Percentiles rank a stretch among this genome's conserved stretches.
These are phyloP conservation scores for Carallia brachiata DNA, from an alignment of 345 rosid species.

Conservation along the genomic window DNA sequence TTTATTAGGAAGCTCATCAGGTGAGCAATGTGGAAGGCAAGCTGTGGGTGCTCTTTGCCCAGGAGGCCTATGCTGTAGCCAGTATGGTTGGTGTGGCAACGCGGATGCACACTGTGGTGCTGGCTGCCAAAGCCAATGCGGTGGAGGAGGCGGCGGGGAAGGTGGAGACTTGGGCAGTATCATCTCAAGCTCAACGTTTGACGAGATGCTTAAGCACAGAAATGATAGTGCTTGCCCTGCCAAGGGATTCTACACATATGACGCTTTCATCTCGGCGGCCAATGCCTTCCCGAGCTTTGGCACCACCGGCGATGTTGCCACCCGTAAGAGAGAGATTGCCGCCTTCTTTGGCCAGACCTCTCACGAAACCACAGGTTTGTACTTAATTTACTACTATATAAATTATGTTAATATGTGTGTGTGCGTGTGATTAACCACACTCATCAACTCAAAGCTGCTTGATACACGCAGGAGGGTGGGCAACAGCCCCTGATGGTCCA, in stretches of 20 bases:
- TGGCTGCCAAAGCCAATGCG: constrained; percentile 23
- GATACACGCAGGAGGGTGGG: constrained; percentile 8
- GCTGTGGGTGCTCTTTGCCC: constrained; percentile 21
- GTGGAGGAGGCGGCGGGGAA: not conserved
- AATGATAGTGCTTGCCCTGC: constrained; percentile 16
- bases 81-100: constrained; percentile 23
- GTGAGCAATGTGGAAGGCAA: constrained; percentile 24
- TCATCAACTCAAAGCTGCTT: no score
- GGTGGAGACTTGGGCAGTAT: constrained; percentile 12
- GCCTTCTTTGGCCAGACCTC: constrained; percentile 28
- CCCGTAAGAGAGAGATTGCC: constrained; percentile 21
- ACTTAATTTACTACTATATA: no score
- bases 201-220: constrained; percentile 19
- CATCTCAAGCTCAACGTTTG: not conserved
- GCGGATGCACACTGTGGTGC: not conserved
- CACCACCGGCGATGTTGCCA: constrained; percentile 13
- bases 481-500: constrained; percentile 19
- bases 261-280: constrained; percentile 22
- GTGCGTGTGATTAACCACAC: no score
- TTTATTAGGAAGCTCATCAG: not conserved
- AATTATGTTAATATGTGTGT: no score
- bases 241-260: constrained; percentile 19
- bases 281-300: constrained; percentile 15
- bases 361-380: constrained; percentile 25
- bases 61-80: constrained; percentile 18